Evolutionary conservation across 768 basidiomycete species (phyloP).

Genomic region (Leucogyrophana mollusca): DNA sequence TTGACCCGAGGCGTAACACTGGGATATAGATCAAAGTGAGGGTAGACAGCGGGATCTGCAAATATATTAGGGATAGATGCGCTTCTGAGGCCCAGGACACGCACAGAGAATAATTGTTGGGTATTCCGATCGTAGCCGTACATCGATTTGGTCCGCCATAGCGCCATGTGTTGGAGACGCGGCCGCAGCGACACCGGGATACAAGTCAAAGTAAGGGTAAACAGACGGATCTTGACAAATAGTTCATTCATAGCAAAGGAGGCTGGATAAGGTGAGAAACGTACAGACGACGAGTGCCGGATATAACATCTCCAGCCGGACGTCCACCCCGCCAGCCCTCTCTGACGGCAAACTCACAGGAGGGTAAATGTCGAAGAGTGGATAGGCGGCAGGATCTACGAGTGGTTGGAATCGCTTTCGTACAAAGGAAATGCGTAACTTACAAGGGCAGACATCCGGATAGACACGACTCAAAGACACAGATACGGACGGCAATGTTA

Average conservation of each 20-base stretch:
- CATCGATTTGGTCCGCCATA: no score
- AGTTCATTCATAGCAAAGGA: background rate
- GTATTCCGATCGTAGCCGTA: no score
- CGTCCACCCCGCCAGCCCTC: background rate
- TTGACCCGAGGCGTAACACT: background rate
- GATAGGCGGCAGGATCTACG: constrained; percentile 10
- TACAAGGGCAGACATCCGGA: constrained; percentile 5
- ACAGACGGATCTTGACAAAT: constrained; percentile 10
- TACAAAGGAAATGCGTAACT: background rate
- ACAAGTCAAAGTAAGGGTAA: constrained; percentile 28
- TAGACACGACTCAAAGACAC: constrained; percentile 2
- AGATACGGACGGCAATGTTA: background rate
- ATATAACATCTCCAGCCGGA: constrained; percentile 7
- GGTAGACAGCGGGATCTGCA: constrained; percentile 41
- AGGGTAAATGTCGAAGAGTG: constrained; percentile 25
- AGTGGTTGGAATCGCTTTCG: background rate
- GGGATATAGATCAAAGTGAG: constrained; percentile 42
- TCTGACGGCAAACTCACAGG: constrained; percentile 2
- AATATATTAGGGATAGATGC: background rate
- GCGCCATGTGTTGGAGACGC: no score
- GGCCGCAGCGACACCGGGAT: constrained; percentile 7
- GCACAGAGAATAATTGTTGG: no score
- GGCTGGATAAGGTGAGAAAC: background rate
- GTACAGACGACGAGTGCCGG: constrained; percentile 14
- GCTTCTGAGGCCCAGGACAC: no score